phyloP scores from a whole-genome alignment of 768 basidiomycete species.

The Daedaleopsis sinensis region DNA sequence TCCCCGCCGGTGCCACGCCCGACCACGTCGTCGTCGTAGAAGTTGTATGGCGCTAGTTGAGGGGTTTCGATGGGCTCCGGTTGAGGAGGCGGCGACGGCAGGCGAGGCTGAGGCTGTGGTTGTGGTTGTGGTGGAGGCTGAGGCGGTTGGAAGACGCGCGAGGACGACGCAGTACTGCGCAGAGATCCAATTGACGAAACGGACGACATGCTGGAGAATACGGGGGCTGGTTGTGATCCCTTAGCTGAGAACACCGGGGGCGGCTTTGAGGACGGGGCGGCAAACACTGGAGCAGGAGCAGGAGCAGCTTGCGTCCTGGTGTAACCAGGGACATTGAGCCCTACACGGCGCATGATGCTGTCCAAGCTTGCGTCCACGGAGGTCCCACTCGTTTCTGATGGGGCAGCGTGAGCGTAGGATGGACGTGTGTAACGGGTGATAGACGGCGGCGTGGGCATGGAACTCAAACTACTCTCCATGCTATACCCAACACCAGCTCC shows the following conservation, averaged over 20 bases:
- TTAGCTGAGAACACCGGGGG: no score
- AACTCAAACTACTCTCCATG: constrained; percentile 65
- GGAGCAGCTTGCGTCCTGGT: neutral
- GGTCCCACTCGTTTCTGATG: constrained; percentile 42
- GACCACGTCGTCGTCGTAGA: constrained; percentile 31
- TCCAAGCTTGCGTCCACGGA: constrained; percentile 63
- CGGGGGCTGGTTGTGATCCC: neutral
- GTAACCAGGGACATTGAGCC: constrained; percentile 42
- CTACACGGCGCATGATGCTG: constrained; percentile 69
- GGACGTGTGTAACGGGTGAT: constrained; percentile 63
- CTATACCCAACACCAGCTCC: constrained; percentile 5
- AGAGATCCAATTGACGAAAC: constrained; percentile 14
- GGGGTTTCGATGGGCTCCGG: constrained; percentile 27
- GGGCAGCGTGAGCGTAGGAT: constrained; percentile 31
- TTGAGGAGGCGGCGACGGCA: constrained; percentile 6
- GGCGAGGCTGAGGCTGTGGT: no score
- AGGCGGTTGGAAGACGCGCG: neutral
- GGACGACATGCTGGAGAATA: constrained; percentile 18
- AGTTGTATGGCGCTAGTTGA: constrained; percentile 27
- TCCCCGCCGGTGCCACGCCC: constrained; percentile 32
- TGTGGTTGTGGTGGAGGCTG: neutral
- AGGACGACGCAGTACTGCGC: constrained; percentile 9
- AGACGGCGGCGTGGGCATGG: constrained; percentile 71
- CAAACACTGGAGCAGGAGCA: constrained; percentile 8
- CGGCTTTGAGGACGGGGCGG: neutral